Base-by-base conservation (phyloP, 176 grass and related monocot genomes). In the Oryza rufipogon region DNA sequence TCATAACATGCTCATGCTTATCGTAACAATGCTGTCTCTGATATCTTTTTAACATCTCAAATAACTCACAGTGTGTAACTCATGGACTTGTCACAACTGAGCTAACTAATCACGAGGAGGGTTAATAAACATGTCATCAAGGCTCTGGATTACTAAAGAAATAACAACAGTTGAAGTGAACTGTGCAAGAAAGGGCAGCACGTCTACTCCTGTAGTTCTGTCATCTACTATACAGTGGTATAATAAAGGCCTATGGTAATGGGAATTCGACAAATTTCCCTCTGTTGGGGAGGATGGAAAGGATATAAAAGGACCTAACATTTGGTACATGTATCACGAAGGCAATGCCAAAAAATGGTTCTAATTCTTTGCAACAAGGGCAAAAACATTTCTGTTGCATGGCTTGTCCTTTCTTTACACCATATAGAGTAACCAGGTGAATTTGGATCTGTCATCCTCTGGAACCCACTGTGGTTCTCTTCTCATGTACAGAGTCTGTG, bases 211-310 rank as follows among this genome's bases (percentile, higher is more conserved):
- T 71, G 19, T 78, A 78, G 22, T 60, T 49, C 13, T 41, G 30
- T 74, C n/a, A 56, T 58, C 70, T 74, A 28, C 69, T 86, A 74
- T 86, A 86, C 77, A 80, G 19, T 8, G 13, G 42, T 44, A 9
- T 44, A 44, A 44, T 44, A 10, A 44, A 44, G 41, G 41, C 70
- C 76, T 86, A 80, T 73, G 47, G 22, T 71, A 5, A 58, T 42
- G 67, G 20, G 23, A 64, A 70, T 70, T 67, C 71, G 14, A 44
- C 32, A 75, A 34, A 46, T 75, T 80, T 68, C 42, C 34, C 23
- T 58, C 22, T 1, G 19, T 11, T 26, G 8, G 7, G 39, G 25
- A 42, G 61, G 28, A 56, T 26, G 12, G 11, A 28, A 36, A 42
- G 61, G 28, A 56, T 16, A 17, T 23, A 61, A 15, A 15, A 19